A percentile compares a stretch with the other conserved stretches of the same genome.
phyloP scores from a whole-genome alignment of 2,329 filamentous ascomycete species.

The Pseudogymnoascus sp. region DNA sequence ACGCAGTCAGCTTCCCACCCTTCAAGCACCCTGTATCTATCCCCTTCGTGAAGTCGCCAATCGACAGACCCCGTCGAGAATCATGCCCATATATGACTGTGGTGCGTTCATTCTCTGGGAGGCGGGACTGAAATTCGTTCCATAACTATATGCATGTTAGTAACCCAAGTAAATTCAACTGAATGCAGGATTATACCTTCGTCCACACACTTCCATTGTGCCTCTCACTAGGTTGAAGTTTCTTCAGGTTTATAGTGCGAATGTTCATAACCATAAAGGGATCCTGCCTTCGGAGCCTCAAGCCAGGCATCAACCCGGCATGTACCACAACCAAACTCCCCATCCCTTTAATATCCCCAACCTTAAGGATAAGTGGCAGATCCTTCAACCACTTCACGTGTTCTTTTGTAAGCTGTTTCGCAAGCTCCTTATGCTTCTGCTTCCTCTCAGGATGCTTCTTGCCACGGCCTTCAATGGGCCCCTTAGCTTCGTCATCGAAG shows the following conservation, averaged over 20 bases:
- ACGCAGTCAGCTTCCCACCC: conserved; percentile 65
- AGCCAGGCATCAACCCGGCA: conserved; percentile 71
- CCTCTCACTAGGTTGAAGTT: conserved; percentile 21
- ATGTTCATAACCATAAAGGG: conserved; percentile 86
- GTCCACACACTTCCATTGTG: conserved; percentile 23
- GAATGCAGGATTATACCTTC: conserved; percentile 20
- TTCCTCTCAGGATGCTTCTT: conserved; percentile 1
- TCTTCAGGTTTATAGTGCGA: conserved; percentile 45
- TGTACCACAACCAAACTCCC: conserved; percentile 70
- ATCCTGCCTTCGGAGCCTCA: conserved; percentile 61
- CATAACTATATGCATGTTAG: conserved; percentile 35
- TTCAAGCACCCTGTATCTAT: conserved; percentile 76
- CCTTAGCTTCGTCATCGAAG: not conserved
- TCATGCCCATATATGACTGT: conserved; percentile 88
- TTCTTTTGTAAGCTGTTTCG: conserved; percentile 28
- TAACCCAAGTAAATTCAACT: not conserved
- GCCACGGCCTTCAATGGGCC: not conserved
- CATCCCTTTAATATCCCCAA: conserved; percentile 53
- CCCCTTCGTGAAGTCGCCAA: conserved; percentile 67
- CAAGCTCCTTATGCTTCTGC: conserved; percentile 21
- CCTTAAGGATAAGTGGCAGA: conserved; percentile 69
- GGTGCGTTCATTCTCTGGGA: conserved; percentile 33
- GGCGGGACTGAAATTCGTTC: conserved; percentile 40
- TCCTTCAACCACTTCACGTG: conserved; percentile 61
- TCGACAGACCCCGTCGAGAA: conserved; percentile 58